These are phyloP conservation scores for Pythium phragmitis DNA, from an alignment of 352 stramenopile genomes.

Conservation along the genomic window DNA sequence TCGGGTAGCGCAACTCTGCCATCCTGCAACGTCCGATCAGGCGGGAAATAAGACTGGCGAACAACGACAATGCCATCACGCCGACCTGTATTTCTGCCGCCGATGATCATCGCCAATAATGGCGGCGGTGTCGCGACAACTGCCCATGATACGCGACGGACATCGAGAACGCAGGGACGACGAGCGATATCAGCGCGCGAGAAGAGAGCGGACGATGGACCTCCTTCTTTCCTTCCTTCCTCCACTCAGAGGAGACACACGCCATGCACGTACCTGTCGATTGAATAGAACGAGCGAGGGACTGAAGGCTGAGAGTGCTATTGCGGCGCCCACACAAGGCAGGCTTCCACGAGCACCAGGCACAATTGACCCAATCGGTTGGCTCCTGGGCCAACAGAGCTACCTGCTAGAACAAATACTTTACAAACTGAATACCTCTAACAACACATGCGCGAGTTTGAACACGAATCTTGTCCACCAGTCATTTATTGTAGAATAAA, in stretches of 20 bases:
- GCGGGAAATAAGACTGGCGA: neutral
- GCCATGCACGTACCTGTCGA: conserved; percentile 73
- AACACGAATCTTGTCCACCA: neutral
- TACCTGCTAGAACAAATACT: conserved; percentile 29
- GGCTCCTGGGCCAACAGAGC: conserved; percentile 50
- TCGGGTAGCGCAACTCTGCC: too few species aligned
- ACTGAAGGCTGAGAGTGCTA: conserved; percentile 69
- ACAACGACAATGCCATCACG: neutral
- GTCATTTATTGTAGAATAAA: neutral
- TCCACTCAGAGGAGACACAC: neutral
- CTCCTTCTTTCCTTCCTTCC: too few species aligned
- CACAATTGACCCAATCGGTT: conserved; percentile 71
- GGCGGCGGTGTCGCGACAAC: neutral
- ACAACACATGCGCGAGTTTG: neutral
- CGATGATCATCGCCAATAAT: neutral
- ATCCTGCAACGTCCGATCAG: too few species aligned
- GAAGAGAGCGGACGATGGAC: neutral
- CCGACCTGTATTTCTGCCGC: neutral
- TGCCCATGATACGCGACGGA: neutral
- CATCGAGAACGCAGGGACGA: neutral
- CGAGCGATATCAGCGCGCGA: neutral
- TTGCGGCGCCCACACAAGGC: conserved; percentile 22
- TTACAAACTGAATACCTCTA: conserved; percentile 20
- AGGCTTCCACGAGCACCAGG: conserved; percentile 21
- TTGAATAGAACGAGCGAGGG: conserved; percentile 88